phyloP scores from a whole-genome alignment of 2,329 filamentous ascomycete species.

The Aureobasidium sp. region DNA sequence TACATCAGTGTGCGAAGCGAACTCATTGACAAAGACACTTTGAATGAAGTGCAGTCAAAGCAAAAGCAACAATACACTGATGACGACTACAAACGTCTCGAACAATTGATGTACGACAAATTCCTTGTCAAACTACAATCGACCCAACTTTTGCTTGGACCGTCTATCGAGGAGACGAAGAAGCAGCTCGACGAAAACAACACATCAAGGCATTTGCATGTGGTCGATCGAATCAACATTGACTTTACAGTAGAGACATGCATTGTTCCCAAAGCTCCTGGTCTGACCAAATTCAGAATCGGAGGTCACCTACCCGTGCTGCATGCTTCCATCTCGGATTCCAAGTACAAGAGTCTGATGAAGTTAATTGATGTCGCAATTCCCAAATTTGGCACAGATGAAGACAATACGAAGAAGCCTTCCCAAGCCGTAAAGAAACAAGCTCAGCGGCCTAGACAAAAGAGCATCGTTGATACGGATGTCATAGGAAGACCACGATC shows the following conservation, averaged over 20 bases:
- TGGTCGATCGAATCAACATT: constrained; percentile 95
- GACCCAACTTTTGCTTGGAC: constrained; percentile 90
- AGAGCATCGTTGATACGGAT: constrained; percentile 25
- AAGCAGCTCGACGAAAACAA: constrained; percentile 64
- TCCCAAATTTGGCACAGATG: constrained; percentile 59
- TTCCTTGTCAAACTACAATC: constrained; percentile 89
- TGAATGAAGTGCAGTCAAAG: constrained; percentile 84
- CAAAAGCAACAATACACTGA: constrained; percentile 81
- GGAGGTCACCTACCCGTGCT: constrained; percentile 87
- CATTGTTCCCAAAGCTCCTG: constrained; percentile 91
- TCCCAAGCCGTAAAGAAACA: constrained; percentile 2
- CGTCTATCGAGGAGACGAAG: constrained; percentile 84
- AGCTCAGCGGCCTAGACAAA: constrained; percentile 16
- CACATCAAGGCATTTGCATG: constrained; percentile 61
- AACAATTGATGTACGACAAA: constrained; percentile 95
- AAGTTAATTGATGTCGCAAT: constrained; percentile 91
- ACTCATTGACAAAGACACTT: constrained; percentile 80
- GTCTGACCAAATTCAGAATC: constrained; percentile 83
- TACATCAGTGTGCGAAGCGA: constrained; percentile 93
- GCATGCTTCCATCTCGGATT: constrained; percentile 84
- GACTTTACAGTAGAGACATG: constrained; percentile 95
- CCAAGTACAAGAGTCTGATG: constrained; percentile 97
- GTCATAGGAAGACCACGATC: constrained; percentile 50
- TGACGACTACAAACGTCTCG: constrained; percentile 77
- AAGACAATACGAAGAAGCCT: constrained; percentile 18